These are phyloP conservation scores for Eimeria brunetti DNA, from an alignment of 169 alveolate species.

Conservation along the genomic window DNA sequence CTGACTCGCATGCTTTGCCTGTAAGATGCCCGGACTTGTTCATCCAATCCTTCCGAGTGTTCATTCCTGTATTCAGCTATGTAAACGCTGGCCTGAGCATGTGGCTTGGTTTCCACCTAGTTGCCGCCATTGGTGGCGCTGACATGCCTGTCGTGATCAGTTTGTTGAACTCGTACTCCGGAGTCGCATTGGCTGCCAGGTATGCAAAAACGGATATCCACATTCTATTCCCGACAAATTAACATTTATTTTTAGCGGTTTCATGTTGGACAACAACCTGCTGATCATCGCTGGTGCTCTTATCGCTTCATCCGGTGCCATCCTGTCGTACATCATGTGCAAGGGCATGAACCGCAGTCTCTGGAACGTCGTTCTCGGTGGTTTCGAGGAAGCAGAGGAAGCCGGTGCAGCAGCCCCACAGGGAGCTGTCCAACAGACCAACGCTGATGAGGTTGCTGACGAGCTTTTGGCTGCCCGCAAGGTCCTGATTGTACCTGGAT, in stretches of 20 bases:
- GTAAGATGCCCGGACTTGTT: slow-evolving; percentile 15
- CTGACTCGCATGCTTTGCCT: slow-evolving; percentile 56
- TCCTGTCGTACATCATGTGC: slow-evolving; percentile 96
- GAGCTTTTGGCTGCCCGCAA: slow-evolving; percentile 87
- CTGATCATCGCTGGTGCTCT: slow-evolving; percentile 96
- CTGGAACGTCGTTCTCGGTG: slow-evolving; percentile 92
- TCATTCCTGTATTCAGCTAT: slow-evolving; percentile 46
- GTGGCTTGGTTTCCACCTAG: slow-evolving; percentile 91
- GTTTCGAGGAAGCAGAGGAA: slow-evolving; percentile 89
- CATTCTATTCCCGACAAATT: not conserved
- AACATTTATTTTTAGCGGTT: slow-evolving; percentile 57
- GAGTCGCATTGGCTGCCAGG: slow-evolving; percentile 95
- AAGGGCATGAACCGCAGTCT: slow-evolving; percentile 96
- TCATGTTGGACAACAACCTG: slow-evolving; percentile 92
- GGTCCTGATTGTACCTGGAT: slow-evolving; percentile 97
- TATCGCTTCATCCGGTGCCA: slow-evolving; percentile 97
- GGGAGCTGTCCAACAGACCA: slow-evolving; percentile 82
- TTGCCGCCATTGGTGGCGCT: slow-evolving; percentile 96
- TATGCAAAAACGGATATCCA: not conserved
- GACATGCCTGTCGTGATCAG: slow-evolving; percentile 98
- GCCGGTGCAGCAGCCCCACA: slow-evolving; percentile 78
- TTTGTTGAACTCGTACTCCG: slow-evolving; percentile 96
- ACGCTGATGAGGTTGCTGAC: slow-evolving; percentile 89
- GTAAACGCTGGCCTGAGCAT: slow-evolving; percentile 80
- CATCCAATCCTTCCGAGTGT: not conserved